Base-by-base conservation (phyloP, 2,329 filamentous ascomycete genomes). In the Trichoderma afroharzianum region DNA sequence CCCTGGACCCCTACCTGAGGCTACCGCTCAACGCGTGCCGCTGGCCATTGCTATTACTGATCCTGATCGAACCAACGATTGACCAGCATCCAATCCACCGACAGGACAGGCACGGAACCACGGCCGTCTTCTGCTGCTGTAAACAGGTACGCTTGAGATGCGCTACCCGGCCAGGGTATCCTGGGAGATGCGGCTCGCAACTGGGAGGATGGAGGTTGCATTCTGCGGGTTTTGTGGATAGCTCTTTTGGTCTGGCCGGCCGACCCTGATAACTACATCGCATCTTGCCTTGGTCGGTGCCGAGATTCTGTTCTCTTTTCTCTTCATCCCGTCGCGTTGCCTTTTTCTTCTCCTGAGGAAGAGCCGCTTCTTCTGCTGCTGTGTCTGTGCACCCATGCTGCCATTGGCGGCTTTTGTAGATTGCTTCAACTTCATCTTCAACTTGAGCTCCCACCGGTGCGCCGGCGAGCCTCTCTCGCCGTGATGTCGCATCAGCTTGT, bases 401-500 rank as follows among this genome's bases (percentile, higher is more conserved):
- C 36, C 55, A 58, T 43, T 59, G 55, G 28, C 21, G 43, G 66
- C 36, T 50, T 57, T 24, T 24, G 39, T 62, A 62, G 15, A 63
- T 55, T 47, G 58, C 68, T 53, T 24, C 39, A 55, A 21, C 26
- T 21, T 21, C 39, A 43, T 9, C 26, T 28, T 43, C 33, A 28
- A 21, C 26, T 63, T 70, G 68, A 70, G 63, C 70, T 68, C 63
- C 26, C 18, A 57, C 70, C 63, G 55, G 63, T 32, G 63, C 43
- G 57, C 63, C 57, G 55, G 63, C 53, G 70, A 39, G 70, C 9
- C 14, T 39, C 26, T 57, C 55, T 70, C 70, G 70, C 70, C 67
- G 43, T 55, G 58, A 72, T 72, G 70, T 32, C 32, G 28, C 28
- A 62, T 7, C 66, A 68, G 55, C 39, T 26, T 18, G 55, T 69